phyloP scores from a whole-genome alignment of 164 flowering plant species.

The grape (Vitis vinifera) region DNA sequence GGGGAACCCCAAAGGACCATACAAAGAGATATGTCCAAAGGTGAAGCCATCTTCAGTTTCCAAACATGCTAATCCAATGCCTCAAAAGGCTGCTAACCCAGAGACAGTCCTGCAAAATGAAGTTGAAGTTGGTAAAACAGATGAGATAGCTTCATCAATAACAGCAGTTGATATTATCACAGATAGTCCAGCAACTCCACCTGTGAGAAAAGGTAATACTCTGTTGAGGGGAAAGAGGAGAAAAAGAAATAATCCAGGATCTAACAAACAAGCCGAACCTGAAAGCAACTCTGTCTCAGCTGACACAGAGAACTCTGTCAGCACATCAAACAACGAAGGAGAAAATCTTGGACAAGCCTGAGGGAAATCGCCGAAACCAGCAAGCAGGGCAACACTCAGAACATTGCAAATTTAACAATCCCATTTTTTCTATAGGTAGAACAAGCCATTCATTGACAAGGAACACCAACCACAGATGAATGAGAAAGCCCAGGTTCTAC shows the following conservation, averaged over 20 bases:
- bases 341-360: slow-evolving; percentile 59
- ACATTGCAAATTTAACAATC: slow-evolving; percentile 30
- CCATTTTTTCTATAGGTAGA: slow-evolving; percentile 42
- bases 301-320: slow-evolving; percentile 20
- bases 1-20: slow-evolving; percentile 69
- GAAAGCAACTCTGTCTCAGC: slow-evolving; percentile 17
- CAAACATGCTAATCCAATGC: neutral
- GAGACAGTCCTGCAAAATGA: neutral
- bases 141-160: slow-evolving; percentile 10
- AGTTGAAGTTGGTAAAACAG: slow-evolving; percentile 4
- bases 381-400: slow-evolving; percentile 18
- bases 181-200: slow-evolving; percentile 39
- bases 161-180: slow-evolving; percentile 4
- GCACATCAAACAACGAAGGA: slow-evolving; percentile 35
- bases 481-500: too few species aligned
- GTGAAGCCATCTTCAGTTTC: slow-evolving; percentile 18
- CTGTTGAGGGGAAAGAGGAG: slow-evolving; percentile 46
- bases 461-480: too few species aligned
- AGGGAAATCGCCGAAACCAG: slow-evolving; percentile 54
- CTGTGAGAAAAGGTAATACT: slow-evolving; percentile 7
- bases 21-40: slow-evolving; percentile 47
- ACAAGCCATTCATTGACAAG: too few species aligned
- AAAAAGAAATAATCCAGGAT: slow-evolving; percentile 38
- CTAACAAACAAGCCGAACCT: slow-evolving; percentile 34
- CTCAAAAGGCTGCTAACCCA: neutral